These are phyloP conservation scores for Microdochium trichocladiopsis DNA, from an alignment of 2,329 filamentous ascomycete species.

Conservation along the genomic window DNA sequence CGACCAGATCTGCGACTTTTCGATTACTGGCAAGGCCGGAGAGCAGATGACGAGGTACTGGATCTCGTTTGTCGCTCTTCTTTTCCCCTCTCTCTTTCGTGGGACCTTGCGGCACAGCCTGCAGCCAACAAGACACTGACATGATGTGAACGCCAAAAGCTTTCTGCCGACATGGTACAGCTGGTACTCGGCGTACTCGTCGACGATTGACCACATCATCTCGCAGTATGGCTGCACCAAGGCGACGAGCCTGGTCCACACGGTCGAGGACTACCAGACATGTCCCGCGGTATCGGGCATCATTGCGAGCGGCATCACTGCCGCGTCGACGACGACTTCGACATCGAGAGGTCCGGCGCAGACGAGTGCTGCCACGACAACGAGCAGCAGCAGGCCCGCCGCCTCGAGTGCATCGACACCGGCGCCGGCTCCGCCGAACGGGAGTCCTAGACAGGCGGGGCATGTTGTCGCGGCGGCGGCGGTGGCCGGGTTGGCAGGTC, in stretches of 20 bases:
- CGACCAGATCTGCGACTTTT: slow-evolving; percentile 14
- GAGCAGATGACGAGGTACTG: slow-evolving; percentile 7
- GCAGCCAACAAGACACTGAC: no score
- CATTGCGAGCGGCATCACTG: slow-evolving; percentile 1
- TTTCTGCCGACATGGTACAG: slow-evolving; percentile 15
- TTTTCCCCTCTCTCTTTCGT: no score
- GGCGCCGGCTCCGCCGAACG: no score
- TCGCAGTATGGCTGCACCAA: slow-evolving; percentile 8
- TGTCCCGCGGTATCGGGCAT: slow-evolving; percentile 3
- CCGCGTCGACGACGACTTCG: not conserved
- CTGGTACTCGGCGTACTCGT: slow-evolving; percentile 13
- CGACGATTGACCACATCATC: slow-evolving; percentile 8
- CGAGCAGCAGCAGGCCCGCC: not conserved
- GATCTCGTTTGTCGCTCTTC: not conserved
- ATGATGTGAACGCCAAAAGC: not conserved
- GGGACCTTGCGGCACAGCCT: no score
- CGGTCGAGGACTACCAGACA: slow-evolving; percentile 11
- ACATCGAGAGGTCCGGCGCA: not conserved
- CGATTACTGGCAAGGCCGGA: slow-evolving; percentile 12
- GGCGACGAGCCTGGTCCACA: slow-evolving; percentile 7
- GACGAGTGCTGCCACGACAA: not conserved
- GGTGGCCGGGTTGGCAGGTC: no score
- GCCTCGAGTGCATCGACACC: not conserved
- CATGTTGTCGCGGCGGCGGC: no score
- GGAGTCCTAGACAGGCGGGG: no score